These are phyloP conservation scores for Pleurotus tuber-regium DNA, from an alignment of 768 basidiomycete genomes.

Conservation along the genomic window DNA sequence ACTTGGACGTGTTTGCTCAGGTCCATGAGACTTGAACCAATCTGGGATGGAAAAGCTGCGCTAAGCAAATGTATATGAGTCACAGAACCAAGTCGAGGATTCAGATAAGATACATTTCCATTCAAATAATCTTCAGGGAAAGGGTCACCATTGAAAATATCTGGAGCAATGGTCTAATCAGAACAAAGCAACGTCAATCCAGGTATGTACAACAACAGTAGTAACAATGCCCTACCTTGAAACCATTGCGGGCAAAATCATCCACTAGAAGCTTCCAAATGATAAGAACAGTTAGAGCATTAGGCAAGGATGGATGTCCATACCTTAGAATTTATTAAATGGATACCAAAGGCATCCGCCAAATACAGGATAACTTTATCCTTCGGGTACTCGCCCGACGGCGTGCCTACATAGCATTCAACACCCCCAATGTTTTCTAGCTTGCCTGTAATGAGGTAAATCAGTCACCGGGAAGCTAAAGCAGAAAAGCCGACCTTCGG, in stretches of 20 bases:
- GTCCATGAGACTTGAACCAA: slow-evolving; percentile 30
- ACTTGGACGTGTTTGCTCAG: slow-evolving; percentile 18
- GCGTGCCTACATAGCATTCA: slow-evolving; percentile 40
- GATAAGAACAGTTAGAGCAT: too few species aligned
- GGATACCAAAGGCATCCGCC: slow-evolving; percentile 39
- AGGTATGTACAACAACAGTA: too few species aligned
- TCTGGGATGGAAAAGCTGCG: slow-evolving; percentile 2
- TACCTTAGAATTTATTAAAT: slow-evolving; percentile 28
- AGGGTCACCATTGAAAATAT: slow-evolving; percentile 13
- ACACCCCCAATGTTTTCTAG: slow-evolving; percentile 35
- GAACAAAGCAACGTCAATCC: too few species aligned
- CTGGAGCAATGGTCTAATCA: slow-evolving; percentile 16
- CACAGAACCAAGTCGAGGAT: neutral
- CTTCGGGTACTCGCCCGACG: slow-evolving; percentile 35
- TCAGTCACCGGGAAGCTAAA: neutral
- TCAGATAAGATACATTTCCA: neutral
- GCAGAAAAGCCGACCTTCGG: neutral
- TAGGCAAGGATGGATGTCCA: too few species aligned
- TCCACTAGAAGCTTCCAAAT: slow-evolving; percentile 35
- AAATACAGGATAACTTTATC: slow-evolving; percentile 44
- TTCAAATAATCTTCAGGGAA: slow-evolving; percentile 10
- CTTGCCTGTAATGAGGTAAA: slow-evolving; percentile 11
- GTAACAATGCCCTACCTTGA: too few species aligned
- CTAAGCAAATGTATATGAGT: neutral
- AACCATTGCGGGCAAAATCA: slow-evolving; percentile 44